Base-by-base conservation (phyloP, 2,329 filamentous ascomycete species). In the Teratosphaeria pseudoeucalypti region DNA sequence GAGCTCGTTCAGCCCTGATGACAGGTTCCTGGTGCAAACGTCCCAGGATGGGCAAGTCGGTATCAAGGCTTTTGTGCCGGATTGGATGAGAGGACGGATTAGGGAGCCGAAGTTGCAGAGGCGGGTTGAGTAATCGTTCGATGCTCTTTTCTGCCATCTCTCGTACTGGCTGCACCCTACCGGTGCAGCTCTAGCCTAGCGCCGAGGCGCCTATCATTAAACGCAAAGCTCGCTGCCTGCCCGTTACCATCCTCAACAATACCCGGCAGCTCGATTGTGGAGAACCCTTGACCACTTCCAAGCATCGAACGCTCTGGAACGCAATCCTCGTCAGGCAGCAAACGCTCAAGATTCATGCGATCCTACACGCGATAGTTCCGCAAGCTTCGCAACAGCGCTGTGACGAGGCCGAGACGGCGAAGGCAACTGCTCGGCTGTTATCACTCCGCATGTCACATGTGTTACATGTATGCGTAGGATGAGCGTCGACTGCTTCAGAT, bases 31-130 rank as follows among this genome's bases (percentile, higher is more conserved):
- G 6, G 53, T 77, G 1, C 59, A 62, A 10, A 61, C 34, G 16
- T 57, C 34, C 16, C 62, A 68, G 4, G 67, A 64, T 4, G 55
- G 64, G 10, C 60, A 66, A 16, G 58, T 77, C 2, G 74, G 73
- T 34, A 63, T 79, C 7, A 75, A 75, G 65, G 75, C 92, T 0
- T 88, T 96, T 73, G 85, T 96, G 66, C 91, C 92, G 0, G 79
- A 84, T 49, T 97, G 92, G 92, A 74, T 81, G 23, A 75, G 77
- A 61, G 68, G 71, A 65, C 79, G 67, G 73, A 77, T 73, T 71
- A 76, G 64, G 43, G 71, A 54, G 64, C 71, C 65, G 63, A 76
- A 61, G 71, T 70, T 63, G 64, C 72, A 70, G 73, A 75, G 66
- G 72, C 74, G 65, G 63, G 70, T 66, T 11, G 66, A 68, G 52